Conservation (phyloP, 1,139 yeast species). For the Debaryomyces fabryi region DNA sequence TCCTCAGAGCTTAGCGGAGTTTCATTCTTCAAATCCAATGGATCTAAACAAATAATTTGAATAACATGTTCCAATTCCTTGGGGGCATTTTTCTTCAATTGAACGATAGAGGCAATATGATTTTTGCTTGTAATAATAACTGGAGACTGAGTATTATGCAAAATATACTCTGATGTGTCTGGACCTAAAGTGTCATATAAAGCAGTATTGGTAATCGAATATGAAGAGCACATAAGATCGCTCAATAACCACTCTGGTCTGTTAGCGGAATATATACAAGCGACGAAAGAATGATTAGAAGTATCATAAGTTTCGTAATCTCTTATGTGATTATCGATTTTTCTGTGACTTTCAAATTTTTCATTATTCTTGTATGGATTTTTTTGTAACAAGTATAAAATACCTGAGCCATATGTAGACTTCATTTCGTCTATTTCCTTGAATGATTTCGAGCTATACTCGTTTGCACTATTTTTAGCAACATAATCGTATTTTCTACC, state of each 20-base stretch:
- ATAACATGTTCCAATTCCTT: constrained; percentile 31
- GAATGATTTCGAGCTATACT: constrained; percentile 21
- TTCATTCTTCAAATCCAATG: constrained; percentile 16
- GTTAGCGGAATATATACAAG: constrained; percentile 38
- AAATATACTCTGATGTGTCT: constrained; percentile 36
- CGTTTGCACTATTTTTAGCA: constrained; percentile 20
- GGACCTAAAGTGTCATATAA: constrained; percentile 46
- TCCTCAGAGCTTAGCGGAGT: constrained; percentile 20
- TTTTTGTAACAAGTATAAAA: constrained; percentile 30
- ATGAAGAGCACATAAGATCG: constrained; percentile 41
- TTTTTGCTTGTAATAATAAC: constrained; percentile 36
- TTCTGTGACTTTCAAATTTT: constrained; percentile 25
- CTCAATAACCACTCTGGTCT: constrained; percentile 43
- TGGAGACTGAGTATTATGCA: constrained; percentile 39
- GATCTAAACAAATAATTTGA: constrained; percentile 41
- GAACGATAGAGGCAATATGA: constrained; percentile 29
- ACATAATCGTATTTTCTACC: constrained; percentile 34
- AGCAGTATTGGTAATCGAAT: constrained; percentile 40
- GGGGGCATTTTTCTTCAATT: constrained; percentile 30
- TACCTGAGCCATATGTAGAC: constrained; percentile 35
- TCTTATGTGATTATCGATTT: constrained; percentile 29
- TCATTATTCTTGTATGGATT: constrained; percentile 29
- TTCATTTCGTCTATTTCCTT: constrained; percentile 18
- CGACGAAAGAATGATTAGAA: constrained; percentile 33
- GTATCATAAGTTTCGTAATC: constrained; percentile 24